Evolutionary conservation across 2,329 filamentous ascomycete species (phyloP).

Genomic region (Escovopsis sp.): DNA sequence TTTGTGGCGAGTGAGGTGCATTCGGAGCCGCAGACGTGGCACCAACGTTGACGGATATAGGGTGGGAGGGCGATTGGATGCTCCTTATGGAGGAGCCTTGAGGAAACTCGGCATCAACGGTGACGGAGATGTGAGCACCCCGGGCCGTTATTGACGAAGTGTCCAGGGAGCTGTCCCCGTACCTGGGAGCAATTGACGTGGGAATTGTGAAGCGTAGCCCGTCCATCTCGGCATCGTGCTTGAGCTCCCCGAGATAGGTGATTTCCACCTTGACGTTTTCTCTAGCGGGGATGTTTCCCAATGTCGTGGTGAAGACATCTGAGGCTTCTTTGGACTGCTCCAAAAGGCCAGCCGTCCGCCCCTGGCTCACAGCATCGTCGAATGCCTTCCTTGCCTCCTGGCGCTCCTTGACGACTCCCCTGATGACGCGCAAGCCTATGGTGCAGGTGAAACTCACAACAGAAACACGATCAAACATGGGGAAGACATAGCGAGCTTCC

Average conservation of each 20-base stretch:
- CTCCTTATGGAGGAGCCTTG: constrained; percentile 41
- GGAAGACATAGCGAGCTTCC: constrained; percentile 52
- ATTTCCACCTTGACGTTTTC: constrained; percentile 45
- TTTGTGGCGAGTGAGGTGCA: constrained; percentile 36
- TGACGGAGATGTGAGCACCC: constrained; percentile 12
- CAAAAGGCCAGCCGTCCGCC: constrained; percentile 50
- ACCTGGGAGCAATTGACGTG: constrained; percentile 51
- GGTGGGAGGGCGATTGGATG: constrained; percentile 53
- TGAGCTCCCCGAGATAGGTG: constrained; percentile 54
- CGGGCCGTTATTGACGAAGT: neutral
- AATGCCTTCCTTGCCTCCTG: constrained; percentile 46
- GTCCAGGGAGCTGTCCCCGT: constrained; percentile 27
- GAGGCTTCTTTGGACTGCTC: constrained; percentile 44
- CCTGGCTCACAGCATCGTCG: constrained; percentile 39
- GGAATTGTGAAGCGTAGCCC: constrained; percentile 57
- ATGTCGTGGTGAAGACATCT: constrained; percentile 53
- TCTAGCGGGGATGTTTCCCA: constrained; percentile 51
- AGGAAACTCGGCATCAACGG: constrained; percentile 30
- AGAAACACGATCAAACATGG: constrained; percentile 57
- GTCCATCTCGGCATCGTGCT: constrained; percentile 54
- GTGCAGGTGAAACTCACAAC: constrained; percentile 54
- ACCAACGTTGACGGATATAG: constrained; percentile 50
- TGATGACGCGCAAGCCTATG: constrained; percentile 44
- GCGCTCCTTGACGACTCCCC: constrained; percentile 53
- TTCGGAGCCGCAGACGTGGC: constrained; percentile 28